Base-by-base conservation (phyloP, 2,329 filamentous ascomycete genomes). In the Trichoderma endophyticum region DNA sequence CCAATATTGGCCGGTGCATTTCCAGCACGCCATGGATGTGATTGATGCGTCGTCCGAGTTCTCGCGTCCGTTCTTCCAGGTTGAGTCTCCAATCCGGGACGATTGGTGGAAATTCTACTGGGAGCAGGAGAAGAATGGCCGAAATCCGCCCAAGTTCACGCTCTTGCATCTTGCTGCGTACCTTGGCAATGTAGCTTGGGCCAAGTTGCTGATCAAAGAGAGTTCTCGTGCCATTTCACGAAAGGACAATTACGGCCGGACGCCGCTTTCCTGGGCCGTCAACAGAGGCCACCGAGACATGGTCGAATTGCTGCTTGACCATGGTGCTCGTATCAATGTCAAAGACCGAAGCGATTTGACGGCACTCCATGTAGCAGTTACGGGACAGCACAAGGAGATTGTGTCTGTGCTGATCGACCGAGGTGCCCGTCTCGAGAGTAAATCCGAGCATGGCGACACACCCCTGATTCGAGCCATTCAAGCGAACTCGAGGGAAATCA, bases 21-120 rank as follows among this genome's bases (percentile, higher is more conserved):
- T 66, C 14, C 63, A 66, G 7, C 63, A 66, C 28, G 63, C 63
- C 24, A 66, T 66, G 48, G 63, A 66, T 57, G 63, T 26, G 30
- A 66, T 66, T 66, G 63, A 66, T 57, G 2, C 21, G 15, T 15
- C 63, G 30, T 66, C 63, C 21, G 63, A 66, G 21, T 56, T 66
- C 30, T 39, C 48, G 36, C 63, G 63, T 32, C 63, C 48, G 21
- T 66, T 66, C 48, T 66, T 66, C 12, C 18, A 66, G 7, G 63
- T 15, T 24, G 9, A 66, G 8, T 66, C 63, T 26, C 32, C 48
- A 24, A 39, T 66, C 21, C 63, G 63, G 63, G 48, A 66, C 15
- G 30, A 56, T 39, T 66, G 63, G 63, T 66, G 63, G 63, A 66
- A 66, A n/a, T 36, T 66, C 48, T 66, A 66, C 11, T 66, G 63